phyloP scores from a whole-genome alignment of 139 green algal genomes.

The Pseudopediastrum boryanum region DNA sequence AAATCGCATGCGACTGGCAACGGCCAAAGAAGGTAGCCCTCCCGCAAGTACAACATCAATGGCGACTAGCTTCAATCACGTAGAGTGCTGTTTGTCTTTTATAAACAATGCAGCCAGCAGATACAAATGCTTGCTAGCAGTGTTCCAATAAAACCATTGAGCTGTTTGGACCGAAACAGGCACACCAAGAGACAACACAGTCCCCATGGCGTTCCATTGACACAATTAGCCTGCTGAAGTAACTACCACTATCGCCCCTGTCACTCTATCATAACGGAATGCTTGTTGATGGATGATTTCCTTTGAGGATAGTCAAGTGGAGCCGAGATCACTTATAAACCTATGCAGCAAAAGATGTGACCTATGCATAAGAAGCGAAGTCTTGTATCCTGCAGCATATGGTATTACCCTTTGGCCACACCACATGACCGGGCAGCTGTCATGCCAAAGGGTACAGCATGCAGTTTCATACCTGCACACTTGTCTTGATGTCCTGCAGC shows the following conservation, averaged over 20 bases:
- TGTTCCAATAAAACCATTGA: background rate
- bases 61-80: background rate
- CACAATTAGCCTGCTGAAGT: too few species aligned
- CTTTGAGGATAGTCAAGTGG: too few species aligned
- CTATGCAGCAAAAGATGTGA: background rate
- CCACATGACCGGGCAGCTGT: background rate
- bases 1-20: too few species aligned
- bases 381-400: background rate
- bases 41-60: background rate
- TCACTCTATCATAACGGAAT: too few species aligned
- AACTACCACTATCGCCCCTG: too few species aligned
- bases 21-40: background rate
- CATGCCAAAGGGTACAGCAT: too few species aligned
- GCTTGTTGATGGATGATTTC: too few species aligned
- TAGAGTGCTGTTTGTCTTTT: background rate
- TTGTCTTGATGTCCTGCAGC: slow-evolving; percentile 13
- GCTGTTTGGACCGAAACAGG: too few species aligned
- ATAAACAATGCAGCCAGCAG: background rate
- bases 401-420: background rate
- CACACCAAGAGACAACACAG: too few species aligned
- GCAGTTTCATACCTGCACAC: slow-evolving; percentile 19
- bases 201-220: too few species aligned
- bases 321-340: background rate
- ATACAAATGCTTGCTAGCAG: background rate
- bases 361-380: background rate